These are phyloP conservation scores for Friedmanniomyces endolithicus DNA, from an alignment of 495 filamentous ascomycete species.

Conservation along the genomic window DNA sequence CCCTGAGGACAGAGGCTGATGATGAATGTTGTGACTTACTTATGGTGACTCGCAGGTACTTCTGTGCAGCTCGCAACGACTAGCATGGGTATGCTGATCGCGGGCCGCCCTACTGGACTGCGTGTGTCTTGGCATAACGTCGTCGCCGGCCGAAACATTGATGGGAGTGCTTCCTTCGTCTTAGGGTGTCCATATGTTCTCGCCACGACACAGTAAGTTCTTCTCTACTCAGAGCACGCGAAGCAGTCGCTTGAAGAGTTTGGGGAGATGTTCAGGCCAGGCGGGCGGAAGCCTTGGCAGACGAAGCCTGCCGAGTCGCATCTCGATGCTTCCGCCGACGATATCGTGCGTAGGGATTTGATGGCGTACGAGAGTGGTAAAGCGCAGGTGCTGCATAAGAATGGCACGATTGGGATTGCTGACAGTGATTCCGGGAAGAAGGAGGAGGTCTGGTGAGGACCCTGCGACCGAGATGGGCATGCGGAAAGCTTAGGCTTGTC, in stretches of 20 bases:
- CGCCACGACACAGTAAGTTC: slow-evolving; percentile 51
- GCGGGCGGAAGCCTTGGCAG: slow-evolving; percentile 44
- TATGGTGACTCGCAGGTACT: slow-evolving; percentile 61
- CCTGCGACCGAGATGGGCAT: too few relatives aligned
- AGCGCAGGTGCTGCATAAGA: background rate
- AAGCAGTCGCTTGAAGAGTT: slow-evolving; percentile 63
- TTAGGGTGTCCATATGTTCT: slow-evolving; percentile 57
- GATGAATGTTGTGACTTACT: slow-evolving; percentile 35
- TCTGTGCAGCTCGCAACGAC: slow-evolving; percentile 52
- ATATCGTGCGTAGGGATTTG: background rate
- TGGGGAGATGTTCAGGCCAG: slow-evolving; percentile 45
- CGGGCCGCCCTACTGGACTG: slow-evolving; percentile 61
- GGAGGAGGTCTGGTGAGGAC: background rate
- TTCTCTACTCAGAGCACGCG: slow-evolving; percentile 61
- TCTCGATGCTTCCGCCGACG: slow-evolving; percentile 21
- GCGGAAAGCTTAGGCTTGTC: too few relatives aligned
- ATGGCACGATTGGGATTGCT: slow-evolving; percentile 1
- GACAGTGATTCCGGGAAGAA: slow-evolving; percentile 1
- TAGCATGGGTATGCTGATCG: slow-evolving; percentile 51
- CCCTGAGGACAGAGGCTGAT: too few relatives aligned
- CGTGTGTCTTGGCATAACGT: slow-evolving; percentile 61
- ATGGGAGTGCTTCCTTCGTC: slow-evolving; percentile 59
- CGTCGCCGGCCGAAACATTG: slow-evolving; percentile 60
- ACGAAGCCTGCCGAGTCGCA: slow-evolving; percentile 42
- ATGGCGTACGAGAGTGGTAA: background rate